Percentiles rank a stretch among this genome's conserved stretches.
Evolutionary conservation across 345 rosid species (phyloP).

Genomic region (Eucalyptus pauciflora): DNA sequence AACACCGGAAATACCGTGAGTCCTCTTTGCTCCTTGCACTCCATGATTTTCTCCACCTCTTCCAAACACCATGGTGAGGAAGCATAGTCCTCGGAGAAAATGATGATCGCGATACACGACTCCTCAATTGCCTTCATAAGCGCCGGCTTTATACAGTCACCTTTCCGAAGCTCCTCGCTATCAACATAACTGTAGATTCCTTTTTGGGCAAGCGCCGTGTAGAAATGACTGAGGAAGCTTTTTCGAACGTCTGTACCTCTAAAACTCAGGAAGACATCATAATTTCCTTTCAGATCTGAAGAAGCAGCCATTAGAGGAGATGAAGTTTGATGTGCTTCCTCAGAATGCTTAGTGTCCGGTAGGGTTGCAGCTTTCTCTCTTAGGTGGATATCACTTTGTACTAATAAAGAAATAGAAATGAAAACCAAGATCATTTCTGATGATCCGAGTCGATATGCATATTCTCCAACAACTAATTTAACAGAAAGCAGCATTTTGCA

Average conservation of each 20-base stretch:
- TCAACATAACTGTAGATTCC: neutral
- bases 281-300: neutral
- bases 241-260: neutral
- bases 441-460: too few species aligned
- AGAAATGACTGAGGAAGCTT: neutral
- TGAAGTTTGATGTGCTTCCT: neutral
- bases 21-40: neutral
- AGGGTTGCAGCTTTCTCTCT: neutral
- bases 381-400: neutral
- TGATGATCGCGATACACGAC: neutral
- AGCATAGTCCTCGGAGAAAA: neutral
- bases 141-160: fast-evolving
- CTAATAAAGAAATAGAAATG: too few species aligned
- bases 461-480: too few species aligned
- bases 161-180: neutral
- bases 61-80: neutral
- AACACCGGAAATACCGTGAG: neutral
- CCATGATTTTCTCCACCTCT: neutral
- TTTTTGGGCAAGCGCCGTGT: fast-evolving
- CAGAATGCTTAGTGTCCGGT: neutral
- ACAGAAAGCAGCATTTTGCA: too few species aligned
- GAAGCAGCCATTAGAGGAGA: neutral
- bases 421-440: too few species aligned
- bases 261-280: neutral
- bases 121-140: neutral